Evolutionary conservation across 805 yeast species (phyloP).

Genomic region (Isabelozyma heimii): DNA sequence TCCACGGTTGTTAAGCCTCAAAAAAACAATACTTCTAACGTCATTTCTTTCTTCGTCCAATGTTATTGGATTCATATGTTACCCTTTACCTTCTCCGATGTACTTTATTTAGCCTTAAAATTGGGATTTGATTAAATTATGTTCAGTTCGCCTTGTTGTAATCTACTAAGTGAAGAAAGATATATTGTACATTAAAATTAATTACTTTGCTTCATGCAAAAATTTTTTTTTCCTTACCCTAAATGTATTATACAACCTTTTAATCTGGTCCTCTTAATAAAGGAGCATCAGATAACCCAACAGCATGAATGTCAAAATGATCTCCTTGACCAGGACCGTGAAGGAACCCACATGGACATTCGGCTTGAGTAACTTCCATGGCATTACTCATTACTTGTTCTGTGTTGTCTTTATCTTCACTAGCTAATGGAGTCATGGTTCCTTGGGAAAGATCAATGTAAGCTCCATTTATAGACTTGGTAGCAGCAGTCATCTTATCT

Average conservation of each 20-base stretch:
- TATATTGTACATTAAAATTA: too few relatives aligned
- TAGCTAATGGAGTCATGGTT: not conserved
- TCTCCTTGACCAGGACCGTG: constrained; percentile 27
- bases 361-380: not conserved
- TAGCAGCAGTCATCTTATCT: not conserved
- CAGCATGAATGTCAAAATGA: constrained; percentile 22
- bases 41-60: not conserved
- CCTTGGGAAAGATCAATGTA: not conserved
- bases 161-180: not conserved
- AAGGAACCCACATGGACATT: constrained; percentile 28
- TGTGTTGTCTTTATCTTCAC: not conserved
- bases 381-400: not conserved
- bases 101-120: not conserved
- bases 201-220: not conserved
- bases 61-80: not conserved
- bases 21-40: not conserved
- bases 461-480: not conserved
- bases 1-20: not conserved
- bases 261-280: constrained; percentile 26
- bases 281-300: constrained; percentile 17
- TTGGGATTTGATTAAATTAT: not conserved
- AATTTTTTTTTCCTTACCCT: not conserved
- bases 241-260: not conserved
- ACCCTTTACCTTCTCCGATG: not conserved
- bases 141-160: not conserved